These are phyloP conservation scores for Lactarius vividus DNA, from an alignment of 768 basidiomycete species.

Conservation along the genomic window DNA sequence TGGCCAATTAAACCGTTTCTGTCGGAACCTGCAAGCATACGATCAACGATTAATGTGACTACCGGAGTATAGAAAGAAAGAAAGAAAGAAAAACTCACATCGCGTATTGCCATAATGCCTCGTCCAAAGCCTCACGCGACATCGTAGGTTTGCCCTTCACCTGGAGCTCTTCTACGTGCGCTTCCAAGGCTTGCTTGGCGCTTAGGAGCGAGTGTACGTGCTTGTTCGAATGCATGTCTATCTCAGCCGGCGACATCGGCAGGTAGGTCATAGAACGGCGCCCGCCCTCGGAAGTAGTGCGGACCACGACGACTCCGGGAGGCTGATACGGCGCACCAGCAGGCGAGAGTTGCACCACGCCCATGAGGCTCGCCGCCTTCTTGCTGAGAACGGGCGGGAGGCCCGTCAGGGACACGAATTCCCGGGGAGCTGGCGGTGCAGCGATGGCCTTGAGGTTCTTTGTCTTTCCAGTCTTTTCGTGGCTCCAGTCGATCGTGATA, in stretches of 20 bases:
- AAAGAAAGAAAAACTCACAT: constrained; percentile 39
- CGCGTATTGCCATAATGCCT: constrained; percentile 56
- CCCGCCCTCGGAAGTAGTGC: constrained; percentile 1
- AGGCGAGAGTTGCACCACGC: constrained; percentile 26
- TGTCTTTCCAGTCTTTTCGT: constrained; percentile 34
- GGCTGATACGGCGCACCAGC: constrained; percentile 44
- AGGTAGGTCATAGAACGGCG: constrained; percentile 55
- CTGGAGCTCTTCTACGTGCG: constrained; percentile 42
- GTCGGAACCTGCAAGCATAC: constrained; percentile 54
- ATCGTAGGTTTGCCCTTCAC: constrained; percentile 30
- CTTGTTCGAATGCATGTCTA: constrained; percentile 77
- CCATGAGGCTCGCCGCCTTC: constrained; percentile 42
- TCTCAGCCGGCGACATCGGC: constrained; percentile 52
- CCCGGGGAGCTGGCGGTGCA: constrained; percentile 33
- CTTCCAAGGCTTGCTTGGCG: constrained; percentile 55
- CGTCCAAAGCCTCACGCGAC: constrained; percentile 36
- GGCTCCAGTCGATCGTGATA: constrained; percentile 37
- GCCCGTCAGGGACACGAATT: constrained; percentile 9
- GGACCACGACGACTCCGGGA: constrained; percentile 53
- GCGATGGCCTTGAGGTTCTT: constrained; percentile 28
- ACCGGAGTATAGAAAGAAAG: constrained; percentile 6
- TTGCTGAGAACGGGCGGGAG: constrained; percentile 31
- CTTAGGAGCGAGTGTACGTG: constrained; percentile 62
- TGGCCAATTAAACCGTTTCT: constrained; percentile 69
- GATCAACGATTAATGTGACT: background rate